A percentile compares a stretch with the other conserved stretches of the same genome.
phyloP scores from a whole-genome alignment of 202 grass and related monocot genomes.

The Zoysia matrella region DNA sequence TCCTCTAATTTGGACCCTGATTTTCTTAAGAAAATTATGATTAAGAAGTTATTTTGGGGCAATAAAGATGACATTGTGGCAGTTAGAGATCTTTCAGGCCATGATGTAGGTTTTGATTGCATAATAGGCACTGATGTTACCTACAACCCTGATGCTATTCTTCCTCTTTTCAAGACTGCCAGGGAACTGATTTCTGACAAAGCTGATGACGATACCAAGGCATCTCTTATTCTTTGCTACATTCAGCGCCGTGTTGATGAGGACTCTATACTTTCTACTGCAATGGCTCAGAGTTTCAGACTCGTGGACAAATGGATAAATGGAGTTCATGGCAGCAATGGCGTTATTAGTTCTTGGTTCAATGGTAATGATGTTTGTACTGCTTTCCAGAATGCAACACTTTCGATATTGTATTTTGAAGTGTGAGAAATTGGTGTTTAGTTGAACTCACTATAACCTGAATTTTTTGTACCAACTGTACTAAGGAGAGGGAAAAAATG shows the following conservation, averaged over 20 bases:
- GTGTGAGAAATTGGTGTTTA: constrained; percentile 14
- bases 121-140: constrained; percentile 92
- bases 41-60: constrained; percentile 83
- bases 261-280: constrained; percentile 56
- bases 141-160: constrained; percentile 76
- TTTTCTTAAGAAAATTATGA: constrained; percentile 48
- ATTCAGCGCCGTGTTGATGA: constrained; percentile 80
- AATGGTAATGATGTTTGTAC: constrained; percentile 48
- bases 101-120: constrained; percentile 64
- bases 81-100: constrained; percentile 46
- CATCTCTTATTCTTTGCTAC: constrained; percentile 79
- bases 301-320: constrained; percentile 87
- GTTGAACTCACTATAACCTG: background rate
- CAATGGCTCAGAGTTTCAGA: constrained; percentile 58
- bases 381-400: constrained; percentile 49
- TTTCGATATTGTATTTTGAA: constrained; percentile 79
- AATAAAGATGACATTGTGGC: constrained; percentile 56
- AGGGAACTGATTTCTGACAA: constrained; percentile 64
- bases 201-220: constrained; percentile 24
- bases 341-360: constrained; percentile 83
- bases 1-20: constrained; percentile 61
- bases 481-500: too few species aligned
- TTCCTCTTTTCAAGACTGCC: constrained; percentile 80
- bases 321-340: constrained; percentile 61
- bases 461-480: too few species aligned